Percentiles rank a stretch among this genome's conserved stretches.
Conservation (phyloP, 495 filamentous ascomycete genomes). For the Xylaria acuta region DNA sequence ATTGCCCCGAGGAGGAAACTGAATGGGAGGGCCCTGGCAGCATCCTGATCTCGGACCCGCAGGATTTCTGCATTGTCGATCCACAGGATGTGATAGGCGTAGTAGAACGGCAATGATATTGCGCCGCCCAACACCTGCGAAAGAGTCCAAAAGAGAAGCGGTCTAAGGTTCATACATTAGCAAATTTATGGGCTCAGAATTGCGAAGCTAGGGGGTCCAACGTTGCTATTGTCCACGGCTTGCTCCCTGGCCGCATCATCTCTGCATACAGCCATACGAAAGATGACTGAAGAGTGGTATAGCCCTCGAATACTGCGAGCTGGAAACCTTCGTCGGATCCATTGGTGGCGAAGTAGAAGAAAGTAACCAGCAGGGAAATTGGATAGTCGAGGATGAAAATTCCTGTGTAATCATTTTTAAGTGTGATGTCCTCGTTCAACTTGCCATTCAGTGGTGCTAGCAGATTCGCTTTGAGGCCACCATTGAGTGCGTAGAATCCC, state of each 20-base stretch:
- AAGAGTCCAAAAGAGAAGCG: slow-evolving; percentile 28
- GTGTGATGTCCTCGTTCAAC: slow-evolving; percentile 13
- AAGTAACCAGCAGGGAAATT: slow-evolving; percentile 33
- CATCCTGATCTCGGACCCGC: slow-evolving; percentile 15
- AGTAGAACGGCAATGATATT: slow-evolving; percentile 37
- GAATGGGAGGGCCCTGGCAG: slow-evolving; percentile 30
- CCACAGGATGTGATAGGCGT: slow-evolving; percentile 28
- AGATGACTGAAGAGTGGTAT: slow-evolving; percentile 33
- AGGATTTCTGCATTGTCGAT: slow-evolving; percentile 20
- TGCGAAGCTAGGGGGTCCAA: not conserved
- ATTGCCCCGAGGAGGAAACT: slow-evolving; percentile 35
- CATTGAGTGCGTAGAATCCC: slow-evolving; percentile 23
- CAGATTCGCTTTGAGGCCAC: slow-evolving; percentile 20
- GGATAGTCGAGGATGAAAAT: slow-evolving; percentile 36
- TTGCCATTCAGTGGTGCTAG: slow-evolving; percentile 17
- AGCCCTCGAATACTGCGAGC: slow-evolving; percentile 35
- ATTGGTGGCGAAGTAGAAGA: slow-evolving; percentile 36
- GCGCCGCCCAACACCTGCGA: slow-evolving; percentile 36
- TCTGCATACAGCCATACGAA: slow-evolving; percentile 39
- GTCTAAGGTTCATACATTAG: slow-evolving; percentile 21
- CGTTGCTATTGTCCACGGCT: slow-evolving; percentile 32
- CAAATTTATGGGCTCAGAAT: not conserved
- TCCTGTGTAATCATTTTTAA: slow-evolving; percentile 36
- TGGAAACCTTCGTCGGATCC: slow-evolving; percentile 31
- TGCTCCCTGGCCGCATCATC: slow-evolving; percentile 25